Evolutionary conservation across 2,329 filamentous ascomycete genomes (phyloP).

Genomic region (Ambrosiella beaveri): DNA sequence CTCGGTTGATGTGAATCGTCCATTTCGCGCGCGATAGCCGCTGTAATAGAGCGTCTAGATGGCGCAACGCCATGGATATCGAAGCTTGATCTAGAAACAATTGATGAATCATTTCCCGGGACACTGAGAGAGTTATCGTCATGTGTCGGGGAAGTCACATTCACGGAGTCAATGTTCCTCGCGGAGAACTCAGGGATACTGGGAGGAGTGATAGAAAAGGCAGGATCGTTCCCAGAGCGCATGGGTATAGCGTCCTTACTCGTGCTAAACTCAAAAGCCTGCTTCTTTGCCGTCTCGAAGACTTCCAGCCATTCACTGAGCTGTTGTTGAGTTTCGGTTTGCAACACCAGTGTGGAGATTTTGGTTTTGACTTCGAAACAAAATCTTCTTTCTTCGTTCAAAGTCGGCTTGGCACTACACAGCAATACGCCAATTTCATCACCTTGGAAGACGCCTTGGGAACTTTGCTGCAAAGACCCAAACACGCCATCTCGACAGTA

Average conservation of each 20-base stretch:
- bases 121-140: slow-evolving; percentile 22
- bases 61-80: slow-evolving; percentile 38
- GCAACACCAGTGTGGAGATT: slow-evolving; percentile 71
- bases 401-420: slow-evolving; percentile 79
- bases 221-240: slow-evolving; percentile 44
- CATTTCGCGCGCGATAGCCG: slow-evolving; percentile 20
- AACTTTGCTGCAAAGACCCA: slow-evolving; percentile 75
- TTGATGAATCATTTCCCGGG: slow-evolving; percentile 24
- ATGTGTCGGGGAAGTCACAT: slow-evolving; percentile 22
- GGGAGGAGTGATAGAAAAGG: slow-evolving; percentile 83
- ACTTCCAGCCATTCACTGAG: slow-evolving; percentile 89
- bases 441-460: slow-evolving; percentile 79
- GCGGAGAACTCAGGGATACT: slow-evolving; percentile 82
- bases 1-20: slow-evolving; percentile 20
- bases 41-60: slow-evolving; percentile 40
- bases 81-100: slow-evolving; percentile 48
- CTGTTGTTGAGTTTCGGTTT: slow-evolving; percentile 81
- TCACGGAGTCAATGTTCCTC: slow-evolving; percentile 51
- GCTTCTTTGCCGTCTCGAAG: slow-evolving; percentile 87
- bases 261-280: slow-evolving; percentile 62
- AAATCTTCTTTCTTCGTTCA: slow-evolving; percentile 84
- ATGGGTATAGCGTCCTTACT: slow-evolving; percentile 30
- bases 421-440: slow-evolving; percentile 91
- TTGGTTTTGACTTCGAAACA: slow-evolving; percentile 99
- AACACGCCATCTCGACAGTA: slow-evolving; percentile 94